Evolutionary conservation across 2,329 filamentous ascomycete species (phyloP), one percentile per base, ranked within the genome.

Genomic region (Rhynchosporium secalis): DNA sequence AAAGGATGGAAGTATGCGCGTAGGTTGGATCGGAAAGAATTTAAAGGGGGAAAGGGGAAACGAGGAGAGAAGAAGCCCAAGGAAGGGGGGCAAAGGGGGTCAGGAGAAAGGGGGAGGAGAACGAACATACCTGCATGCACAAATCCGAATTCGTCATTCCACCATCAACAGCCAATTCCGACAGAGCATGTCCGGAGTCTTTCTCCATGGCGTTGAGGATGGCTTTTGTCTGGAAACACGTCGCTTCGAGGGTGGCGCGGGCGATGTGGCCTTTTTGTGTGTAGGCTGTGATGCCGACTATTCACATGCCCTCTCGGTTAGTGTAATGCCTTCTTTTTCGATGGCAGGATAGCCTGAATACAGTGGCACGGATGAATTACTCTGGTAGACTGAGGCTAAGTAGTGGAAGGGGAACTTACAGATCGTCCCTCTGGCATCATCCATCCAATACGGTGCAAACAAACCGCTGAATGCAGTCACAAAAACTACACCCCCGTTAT

Each of bases 401-500:
- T 38, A 15, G 26, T n/a, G 3, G 28, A 46, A 49, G 49, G 9
- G 13, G 20, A 33, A 9, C 78, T 75, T 75, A 82, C 80, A 89
- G 62, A 89, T 85, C 5, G 88, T 90, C 66, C 88, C 88, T 71
- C 88, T 83, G 0, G 87, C 87, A 76, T 90, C 87, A 71, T 90
- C 87, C 60, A 90, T 89, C 88, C 88, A 91, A 73, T 91, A 90
- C 0, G 88, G 88, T 1, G 88, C 88, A 72, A 90, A 90, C 2
- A 91, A 78, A 61, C 88, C 88, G 72, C 84, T 87, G 75, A 91
- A 91, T 3, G 88, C 88, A 15, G 88, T 90, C 59, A 91, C 88
- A 71, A 91, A 80, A 9, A 89, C 81, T 63, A 86, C 84, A 1
- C 88, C 88, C 57, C 87, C 88, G 66, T 85, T 90, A 73, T 90